Percentiles rank a stretch among this genome's conserved stretches.
phyloP scores from a whole-genome alignment of 1,139 yeast species.

The Suhomyces coccinellae region DNA sequence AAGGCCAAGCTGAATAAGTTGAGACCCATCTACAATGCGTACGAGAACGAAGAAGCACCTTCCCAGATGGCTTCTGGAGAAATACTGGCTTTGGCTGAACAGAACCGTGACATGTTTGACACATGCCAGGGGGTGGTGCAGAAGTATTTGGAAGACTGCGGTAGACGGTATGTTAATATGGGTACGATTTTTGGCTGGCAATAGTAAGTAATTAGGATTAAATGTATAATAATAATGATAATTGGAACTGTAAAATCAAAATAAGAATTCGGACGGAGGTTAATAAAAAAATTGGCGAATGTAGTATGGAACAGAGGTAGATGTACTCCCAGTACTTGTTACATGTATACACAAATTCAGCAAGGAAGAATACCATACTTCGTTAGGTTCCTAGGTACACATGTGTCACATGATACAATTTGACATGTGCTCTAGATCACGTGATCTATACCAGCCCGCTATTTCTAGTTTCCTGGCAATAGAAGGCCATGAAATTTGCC shows the following conservation, averaged over 20 bases:
- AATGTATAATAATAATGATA: not conserved
- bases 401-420: too few species aligned
- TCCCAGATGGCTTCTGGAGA: constrained; percentile 54
- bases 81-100: constrained; percentile 74
- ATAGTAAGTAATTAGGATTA: not conserved
- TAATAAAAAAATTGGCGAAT: too few species aligned
- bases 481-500: too few species aligned
- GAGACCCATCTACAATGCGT: constrained; percentile 46
- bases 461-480: too few species aligned
- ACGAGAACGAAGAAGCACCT: constrained; percentile 27
- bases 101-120: constrained; percentile 67
- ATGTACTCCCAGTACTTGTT: too few species aligned
- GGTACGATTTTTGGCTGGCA: constrained; percentile 65
- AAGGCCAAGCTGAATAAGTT: constrained; percentile 62
- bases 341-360: too few species aligned
- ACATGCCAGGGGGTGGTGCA: constrained; percentile 61
- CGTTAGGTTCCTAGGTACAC: too few species aligned
- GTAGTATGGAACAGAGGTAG: too few species aligned
- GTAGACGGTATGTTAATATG: constrained; percentile 90
- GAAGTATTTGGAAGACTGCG: constrained; percentile 79
- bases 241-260: not conserved
- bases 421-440: too few species aligned
- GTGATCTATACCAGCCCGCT: too few species aligned
- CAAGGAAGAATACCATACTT: too few species aligned
- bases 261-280: not conserved